Percentiles rank a stretch among this genome's conserved stretches.
Evolutionary conservation across 2,329 filamentous ascomycete species (phyloP).

Genomic region (Colletotrichum eleusines): DNA sequence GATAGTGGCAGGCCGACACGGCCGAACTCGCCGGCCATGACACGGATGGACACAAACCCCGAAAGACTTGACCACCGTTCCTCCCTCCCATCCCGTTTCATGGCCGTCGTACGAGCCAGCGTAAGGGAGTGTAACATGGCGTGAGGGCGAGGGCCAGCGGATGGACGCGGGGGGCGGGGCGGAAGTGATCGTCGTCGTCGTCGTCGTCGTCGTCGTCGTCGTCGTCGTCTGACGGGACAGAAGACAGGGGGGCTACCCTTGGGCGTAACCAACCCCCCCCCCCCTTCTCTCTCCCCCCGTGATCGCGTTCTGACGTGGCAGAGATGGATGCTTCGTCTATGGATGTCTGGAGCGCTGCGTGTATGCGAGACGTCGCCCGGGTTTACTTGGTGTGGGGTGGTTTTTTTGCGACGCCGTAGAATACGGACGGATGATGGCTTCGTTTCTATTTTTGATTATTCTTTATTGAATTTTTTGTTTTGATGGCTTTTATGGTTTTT

Average conservation of each 20-base stretch:
- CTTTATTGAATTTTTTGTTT: neutral
- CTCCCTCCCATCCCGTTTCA: neutral
- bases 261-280: neutral
- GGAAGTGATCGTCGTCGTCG: neutral
- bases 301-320: conserved; percentile 23
- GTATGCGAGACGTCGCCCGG: conserved; percentile 3
- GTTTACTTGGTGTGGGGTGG: too few relatives aligned
- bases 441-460: neutral
- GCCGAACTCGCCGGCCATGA: neutral
- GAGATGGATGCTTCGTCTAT: neutral
- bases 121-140: neutral
- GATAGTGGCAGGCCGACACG: neutral
- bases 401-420: too few relatives aligned
- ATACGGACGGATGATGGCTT: neutral
- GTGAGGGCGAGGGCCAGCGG: neutral
- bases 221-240: neutral
- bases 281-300: neutral
- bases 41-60: too few relatives aligned
- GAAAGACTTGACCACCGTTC: neutral
- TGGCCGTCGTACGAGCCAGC: neutral
- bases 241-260: neutral
- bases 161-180: neutral
- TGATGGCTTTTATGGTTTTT: too few relatives aligned
- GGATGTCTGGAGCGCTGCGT: too few relatives aligned
- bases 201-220: neutral